Evolutionary conservation across 331 rosid genomes (phyloP).

Genomic region (Dryas integrifolia): DNA sequence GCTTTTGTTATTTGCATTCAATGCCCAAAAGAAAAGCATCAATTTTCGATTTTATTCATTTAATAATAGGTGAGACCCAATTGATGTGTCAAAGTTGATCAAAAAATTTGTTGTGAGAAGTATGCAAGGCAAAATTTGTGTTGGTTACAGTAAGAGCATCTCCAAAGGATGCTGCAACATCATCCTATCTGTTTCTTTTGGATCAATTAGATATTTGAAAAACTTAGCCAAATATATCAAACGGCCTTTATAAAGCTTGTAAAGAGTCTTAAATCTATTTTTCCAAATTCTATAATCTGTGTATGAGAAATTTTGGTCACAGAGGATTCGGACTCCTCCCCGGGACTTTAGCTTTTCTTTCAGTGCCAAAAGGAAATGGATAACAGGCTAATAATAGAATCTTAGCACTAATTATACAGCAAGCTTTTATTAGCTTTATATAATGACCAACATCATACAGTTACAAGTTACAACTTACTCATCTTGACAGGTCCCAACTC

Average conservation of each 20-base stretch:
- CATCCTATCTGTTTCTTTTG: not conserved
- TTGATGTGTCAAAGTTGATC: too few relatives aligned
- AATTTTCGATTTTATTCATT: too few relatives aligned
- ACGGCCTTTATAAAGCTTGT: not conserved
- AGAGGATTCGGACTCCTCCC: too few relatives aligned
- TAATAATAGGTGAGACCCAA: too few relatives aligned
- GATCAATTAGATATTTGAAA: not conserved
- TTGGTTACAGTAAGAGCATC: too few relatives aligned
- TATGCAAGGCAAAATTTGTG: too few relatives aligned
- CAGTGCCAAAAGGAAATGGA: not conserved
- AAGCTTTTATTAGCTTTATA: not conserved
- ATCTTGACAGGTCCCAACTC: conserved; percentile 57
- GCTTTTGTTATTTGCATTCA: too few relatives aligned
- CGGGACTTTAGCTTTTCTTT: too few relatives aligned
- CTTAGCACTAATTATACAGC: not conserved
- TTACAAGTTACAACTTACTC: conserved; percentile 52
- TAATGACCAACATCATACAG: conserved; percentile 7
- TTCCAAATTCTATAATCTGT: not conserved
- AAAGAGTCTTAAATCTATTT: not conserved
- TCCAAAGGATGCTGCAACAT: too few relatives aligned
- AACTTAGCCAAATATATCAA: not conserved
- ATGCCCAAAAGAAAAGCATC: too few relatives aligned
- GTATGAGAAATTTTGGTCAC: not conserved
- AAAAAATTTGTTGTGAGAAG: too few relatives aligned
- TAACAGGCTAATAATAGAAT: not conserved